Base-by-base conservation (phyloP, 2,329 filamentous ascomycete species). In the Hymenoscyphus salicellus region DNA sequence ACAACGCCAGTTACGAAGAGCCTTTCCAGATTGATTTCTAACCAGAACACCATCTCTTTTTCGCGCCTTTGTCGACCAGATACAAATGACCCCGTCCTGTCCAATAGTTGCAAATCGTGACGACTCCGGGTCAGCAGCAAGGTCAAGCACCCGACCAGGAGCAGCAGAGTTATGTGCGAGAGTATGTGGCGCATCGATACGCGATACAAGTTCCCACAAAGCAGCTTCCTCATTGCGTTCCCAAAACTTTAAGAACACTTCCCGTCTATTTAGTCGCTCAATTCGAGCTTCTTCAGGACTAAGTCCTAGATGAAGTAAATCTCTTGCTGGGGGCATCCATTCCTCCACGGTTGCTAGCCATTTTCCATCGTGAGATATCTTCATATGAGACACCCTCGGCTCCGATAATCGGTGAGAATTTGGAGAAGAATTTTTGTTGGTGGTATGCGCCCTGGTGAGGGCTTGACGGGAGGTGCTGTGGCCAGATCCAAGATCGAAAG, bases 261-360 rank as follows among this genome's bases (percentile, higher is more conserved):
- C 94, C 55, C 84, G 83, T 67, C 81, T 82, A 66, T 83, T 82
- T 36, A 78, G 78, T 33, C 80, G 77, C 63, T 85, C 82, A 60
- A 79, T 82, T 69, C 78, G 79, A 66, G 73, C 77, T 61, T 77
- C 74, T n/a, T 74, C 77, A 49, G 76, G 78, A 23, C 80, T 74
- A 66, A 83, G 78, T 61, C 80, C 79, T 8, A 90, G 76, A 63
- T 83, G 83, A 46, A 85, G 83, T 16, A 91, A 78, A 73, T 97
- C 93, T 65, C 84, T 81, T 14, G 80, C 78, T 10, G 91, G 86
- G 1, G 93, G 93, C 60, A 84, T 83, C 95, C 95, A 99, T 73
- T 93, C 91, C 75, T 99, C 95, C 1, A 96, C 85, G 1, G 92
- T 97, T 4, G 90, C 93, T 64, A 99, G 84, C 93, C 94, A 98